Percentiles rank a stretch among this genome's conserved stretches.
Evolutionary conservation across 2,329 filamentous ascomycete species (phyloP).

Genomic region (Shiraia sp.): DNA sequence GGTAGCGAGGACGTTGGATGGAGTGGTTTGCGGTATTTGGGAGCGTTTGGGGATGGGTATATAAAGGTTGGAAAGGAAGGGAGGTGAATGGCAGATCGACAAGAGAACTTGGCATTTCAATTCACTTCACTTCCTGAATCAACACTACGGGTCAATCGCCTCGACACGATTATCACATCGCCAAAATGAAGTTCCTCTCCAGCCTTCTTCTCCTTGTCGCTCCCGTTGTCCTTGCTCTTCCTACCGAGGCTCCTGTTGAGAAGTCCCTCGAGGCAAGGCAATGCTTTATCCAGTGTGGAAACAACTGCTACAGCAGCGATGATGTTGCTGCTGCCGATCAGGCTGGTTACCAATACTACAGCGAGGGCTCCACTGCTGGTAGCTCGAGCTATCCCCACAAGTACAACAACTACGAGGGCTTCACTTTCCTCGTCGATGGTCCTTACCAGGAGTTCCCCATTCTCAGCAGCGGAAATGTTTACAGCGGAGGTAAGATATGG

Average conservation of each 20-base stretch:
- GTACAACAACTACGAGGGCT: slow-evolving; percentile 67
- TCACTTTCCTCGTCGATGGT: slow-evolving; percentile 60
- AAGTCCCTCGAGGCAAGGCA: slow-evolving; percentile 42
- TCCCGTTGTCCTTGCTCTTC: slow-evolving; percentile 23
- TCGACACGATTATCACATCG: slow-evolving; percentile 6
- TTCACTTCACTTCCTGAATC: no score
- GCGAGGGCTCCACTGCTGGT: slow-evolving; percentile 42
- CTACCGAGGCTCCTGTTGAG: slow-evolving; percentile 15
- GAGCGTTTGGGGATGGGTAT: no score
- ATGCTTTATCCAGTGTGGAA: slow-evolving; percentile 59
- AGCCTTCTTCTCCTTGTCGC: slow-evolving; percentile 20
- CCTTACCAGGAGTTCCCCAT: slow-evolving; percentile 70
- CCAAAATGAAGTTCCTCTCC: slow-evolving; percentile 21
- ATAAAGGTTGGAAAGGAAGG: no score
- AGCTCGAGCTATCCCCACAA: slow-evolving; percentile 59
- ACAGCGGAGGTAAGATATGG: slow-evolving; percentile 56
- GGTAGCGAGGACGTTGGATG: no score
- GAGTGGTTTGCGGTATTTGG: neutral
- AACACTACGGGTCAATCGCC: no score
- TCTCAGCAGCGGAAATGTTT: slow-evolving; percentile 51
- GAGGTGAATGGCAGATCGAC: neutral
- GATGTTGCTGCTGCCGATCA: slow-evolving; percentile 56
- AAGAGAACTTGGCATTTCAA: neutral
- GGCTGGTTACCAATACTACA: slow-evolving; percentile 57
- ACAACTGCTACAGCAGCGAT: slow-evolving; percentile 55